Evolutionary conservation across 1,284 basidiomycete genomes (phyloP).

Genomic region (Abortiporus biennis): DNA sequence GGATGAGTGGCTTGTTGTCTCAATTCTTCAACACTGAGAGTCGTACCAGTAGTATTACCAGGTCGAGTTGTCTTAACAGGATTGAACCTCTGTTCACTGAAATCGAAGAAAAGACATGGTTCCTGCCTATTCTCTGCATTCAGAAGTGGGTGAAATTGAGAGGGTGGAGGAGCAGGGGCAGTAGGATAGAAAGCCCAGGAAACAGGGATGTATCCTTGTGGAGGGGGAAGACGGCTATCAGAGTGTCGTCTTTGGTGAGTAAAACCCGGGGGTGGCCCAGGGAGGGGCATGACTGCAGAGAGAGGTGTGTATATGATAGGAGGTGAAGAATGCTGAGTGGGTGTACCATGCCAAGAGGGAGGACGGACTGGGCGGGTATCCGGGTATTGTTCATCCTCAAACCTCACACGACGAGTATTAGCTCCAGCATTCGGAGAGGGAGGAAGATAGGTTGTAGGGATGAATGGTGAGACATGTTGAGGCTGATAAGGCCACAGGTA

Average conservation of each 20-base stretch:
- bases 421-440: constrained; percentile 15
- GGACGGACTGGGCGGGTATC: constrained; percentile 17
- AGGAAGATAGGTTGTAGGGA: constrained; percentile 18
- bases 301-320: constrained; percentile 21
- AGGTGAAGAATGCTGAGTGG: constrained; percentile 23
- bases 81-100: constrained; percentile 38
- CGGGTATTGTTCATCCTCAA: constrained; percentile 16
- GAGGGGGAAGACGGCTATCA: constrained; percentile 19
- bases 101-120: constrained; percentile 45
- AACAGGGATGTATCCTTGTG: constrained; percentile 17
- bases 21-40: constrained; percentile 38
- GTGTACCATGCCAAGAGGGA: constrained; percentile 25
- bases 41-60: constrained; percentile 26
- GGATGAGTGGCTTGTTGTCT: constrained; percentile 52
- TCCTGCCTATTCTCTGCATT: constrained; percentile 41
- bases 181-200: constrained; percentile 18
- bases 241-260: constrained; percentile 23
- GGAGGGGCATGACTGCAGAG: constrained; percentile 15
- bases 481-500: constrained; percentile 24
- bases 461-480: constrained; percentile 22
- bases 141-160: constrained; percentile 46
- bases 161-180: constrained; percentile 17
- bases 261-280: constrained; percentile 11
- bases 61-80: constrained; percentile 35
- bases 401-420: constrained; percentile 19